Conservation (phyloP, 345 rosid species). For the Toxicodendron radicans region DNA sequence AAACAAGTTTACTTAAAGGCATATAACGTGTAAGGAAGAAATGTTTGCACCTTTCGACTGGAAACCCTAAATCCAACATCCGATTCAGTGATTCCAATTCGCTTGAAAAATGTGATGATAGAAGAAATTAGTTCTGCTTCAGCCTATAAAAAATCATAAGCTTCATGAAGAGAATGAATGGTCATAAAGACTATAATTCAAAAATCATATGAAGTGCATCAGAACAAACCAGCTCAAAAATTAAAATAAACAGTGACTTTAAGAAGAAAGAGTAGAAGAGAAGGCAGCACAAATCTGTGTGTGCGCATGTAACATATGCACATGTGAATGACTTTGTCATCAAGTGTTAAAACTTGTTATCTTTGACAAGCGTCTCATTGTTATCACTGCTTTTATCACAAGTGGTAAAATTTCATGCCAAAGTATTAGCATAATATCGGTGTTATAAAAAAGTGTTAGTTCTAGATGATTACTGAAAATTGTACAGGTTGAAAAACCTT, state of each 20-base stretch:
- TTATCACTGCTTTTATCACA: background rate
- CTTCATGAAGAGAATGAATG: constrained; percentile 5
- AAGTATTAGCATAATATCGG: background rate
- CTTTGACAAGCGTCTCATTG: background rate
- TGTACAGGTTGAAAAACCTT: background rate
- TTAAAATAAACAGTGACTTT: background rate
- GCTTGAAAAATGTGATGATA: constrained; percentile 74
- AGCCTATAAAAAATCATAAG: constrained; percentile 46
- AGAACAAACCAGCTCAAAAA: background rate
- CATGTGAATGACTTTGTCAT: background rate
- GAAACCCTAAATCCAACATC: constrained; percentile 94
- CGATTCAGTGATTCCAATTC: constrained; percentile 73
- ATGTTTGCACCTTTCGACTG: constrained; percentile 75
- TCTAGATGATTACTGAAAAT: background rate
- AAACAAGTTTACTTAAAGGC: background rate
- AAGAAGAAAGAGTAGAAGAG: background rate
- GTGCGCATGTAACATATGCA: too few relatives aligned
- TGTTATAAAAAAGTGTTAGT: background rate
- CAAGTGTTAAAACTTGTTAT: background rate
- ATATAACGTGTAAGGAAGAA: background rate
- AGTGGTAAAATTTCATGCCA: background rate
- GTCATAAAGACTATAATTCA: background rate
- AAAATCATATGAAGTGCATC: constrained; percentile 2
- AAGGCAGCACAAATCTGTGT: background rate
- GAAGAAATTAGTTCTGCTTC: constrained; percentile 96